These are phyloP conservation scores for Kwoniella newhampshirensis DNA, from an alignment of 768 basidiomycete genomes.

Conservation along the genomic window DNA sequence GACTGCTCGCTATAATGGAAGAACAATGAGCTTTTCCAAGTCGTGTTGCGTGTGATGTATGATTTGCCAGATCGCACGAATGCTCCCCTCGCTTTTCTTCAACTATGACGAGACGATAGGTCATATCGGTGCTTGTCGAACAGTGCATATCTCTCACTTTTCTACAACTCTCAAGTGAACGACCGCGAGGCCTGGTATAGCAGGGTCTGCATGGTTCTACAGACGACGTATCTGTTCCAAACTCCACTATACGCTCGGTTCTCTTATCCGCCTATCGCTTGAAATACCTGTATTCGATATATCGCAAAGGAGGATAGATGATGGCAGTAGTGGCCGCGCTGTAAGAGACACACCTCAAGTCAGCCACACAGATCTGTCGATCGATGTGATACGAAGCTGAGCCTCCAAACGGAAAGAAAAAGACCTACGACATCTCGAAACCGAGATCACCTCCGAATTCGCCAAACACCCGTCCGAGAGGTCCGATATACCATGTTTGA, in stretches of 20 bases:
- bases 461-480: constrained; percentile 57
- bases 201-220: no score
- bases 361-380: not conserved
- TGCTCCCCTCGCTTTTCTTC: no score
- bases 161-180: no score
- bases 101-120: no score
- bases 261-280: constrained; percentile 18
- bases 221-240: no score
- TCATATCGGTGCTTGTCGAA: no score
- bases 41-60: no score
- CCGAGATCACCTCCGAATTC: constrained; percentile 60
- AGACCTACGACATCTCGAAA: constrained; percentile 57
- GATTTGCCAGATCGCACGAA: no score
- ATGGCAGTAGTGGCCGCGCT: constrained; percentile 58
- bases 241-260: no score
- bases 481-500: constrained; percentile 59
- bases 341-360: constrained; percentile 51
- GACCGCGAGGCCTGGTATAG: no score
- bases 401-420: not conserved
- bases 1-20: constrained; percentile 15
- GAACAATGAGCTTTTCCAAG: no score
- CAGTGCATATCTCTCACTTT: no score
- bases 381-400: not conserved
- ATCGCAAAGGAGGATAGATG: constrained; percentile 58
- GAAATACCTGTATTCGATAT: constrained; percentile 56